phyloP scores from a whole-genome alignment of 768 basidiomycete genomes.

The Cystobasidium onofrii region DNA sequence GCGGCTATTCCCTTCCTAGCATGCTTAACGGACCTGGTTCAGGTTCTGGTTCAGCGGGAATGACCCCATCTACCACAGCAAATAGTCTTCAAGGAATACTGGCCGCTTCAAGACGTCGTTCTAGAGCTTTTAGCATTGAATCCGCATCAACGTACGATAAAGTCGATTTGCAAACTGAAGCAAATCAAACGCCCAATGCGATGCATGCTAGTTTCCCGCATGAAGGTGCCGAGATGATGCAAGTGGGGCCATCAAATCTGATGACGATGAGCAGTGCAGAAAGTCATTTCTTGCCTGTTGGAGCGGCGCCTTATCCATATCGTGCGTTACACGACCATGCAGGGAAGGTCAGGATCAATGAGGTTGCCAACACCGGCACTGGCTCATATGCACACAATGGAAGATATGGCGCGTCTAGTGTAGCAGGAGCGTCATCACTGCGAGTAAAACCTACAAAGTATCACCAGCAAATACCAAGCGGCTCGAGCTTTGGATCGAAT shows the following conservation, averaged over 20 bases:
- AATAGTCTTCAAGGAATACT: neutral
- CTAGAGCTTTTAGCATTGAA: slow-evolving; percentile 28
- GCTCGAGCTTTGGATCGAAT: neutral
- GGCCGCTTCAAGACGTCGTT: slow-evolving; percentile 7
- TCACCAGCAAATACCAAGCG: neutral
- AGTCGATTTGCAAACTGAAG: neutral
- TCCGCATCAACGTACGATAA: slow-evolving; percentile 12
- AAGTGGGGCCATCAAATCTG: neutral
- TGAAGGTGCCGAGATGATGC: neutral
- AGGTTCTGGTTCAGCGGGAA: neutral
- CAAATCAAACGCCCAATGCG: too few relatives aligned
- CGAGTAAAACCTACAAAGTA: neutral
- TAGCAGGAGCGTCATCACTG: neutral
- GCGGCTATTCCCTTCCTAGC: slow-evolving; percentile 17
- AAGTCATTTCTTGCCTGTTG: slow-evolving; percentile 8
- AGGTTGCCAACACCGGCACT: neutral
- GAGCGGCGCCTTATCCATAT: slow-evolving; percentile 24
- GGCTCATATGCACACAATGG: neutral
- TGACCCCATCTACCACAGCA: neutral
- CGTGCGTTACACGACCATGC: neutral
- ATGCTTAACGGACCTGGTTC: neutral
- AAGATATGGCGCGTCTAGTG: neutral
- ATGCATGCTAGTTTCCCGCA: neutral
- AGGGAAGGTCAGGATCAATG: neutral
- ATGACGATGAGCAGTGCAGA: neutral